Conservation (phyloP, 2,329 filamentous ascomycete genomes). For the Fusarium abutilonis region DNA sequence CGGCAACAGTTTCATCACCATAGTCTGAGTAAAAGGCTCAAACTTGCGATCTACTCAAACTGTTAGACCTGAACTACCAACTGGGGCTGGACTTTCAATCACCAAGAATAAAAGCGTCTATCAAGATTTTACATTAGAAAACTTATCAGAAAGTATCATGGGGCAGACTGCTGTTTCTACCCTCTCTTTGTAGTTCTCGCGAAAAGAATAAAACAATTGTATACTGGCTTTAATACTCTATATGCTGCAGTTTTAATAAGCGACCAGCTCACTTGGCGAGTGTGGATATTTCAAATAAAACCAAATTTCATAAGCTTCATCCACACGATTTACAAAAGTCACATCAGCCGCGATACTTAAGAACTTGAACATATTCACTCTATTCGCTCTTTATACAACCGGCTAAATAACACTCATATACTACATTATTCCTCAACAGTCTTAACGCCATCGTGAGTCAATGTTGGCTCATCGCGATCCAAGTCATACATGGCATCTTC, state of each 20-base stretch:
- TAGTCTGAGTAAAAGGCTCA: constrained; percentile 31
- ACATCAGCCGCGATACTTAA: too few relatives aligned
- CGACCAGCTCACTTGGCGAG: too few relatives aligned
- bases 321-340: too few relatives aligned
- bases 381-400: too few relatives aligned
- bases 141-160: constrained; percentile 34
- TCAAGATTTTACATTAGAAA: constrained; percentile 28
- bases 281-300: too few relatives aligned
- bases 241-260: too few relatives aligned
- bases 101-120: neutral
- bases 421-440: constrained; percentile 26
- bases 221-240: too few relatives aligned
- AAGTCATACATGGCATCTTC: constrained; percentile 54
- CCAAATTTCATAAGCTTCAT: too few relatives aligned
- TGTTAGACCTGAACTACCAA: constrained; percentile 55
- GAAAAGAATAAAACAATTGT: too few relatives aligned
- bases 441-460: constrained; percentile 34
- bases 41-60: constrained; percentile 40
- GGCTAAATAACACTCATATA: neutral
- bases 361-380: too few relatives aligned
- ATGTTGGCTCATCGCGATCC: constrained; percentile 49
- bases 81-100: constrained; percentile 50
- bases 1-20: constrained; percentile 44
- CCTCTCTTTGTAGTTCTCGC: too few relatives aligned
- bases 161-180: too few relatives aligned